Percentiles rank a stretch among this genome's conserved stretches.
phyloP scores from a whole-genome alignment of 192 early-diverging fungal species.

The Spizellomyces punctatus region DNA sequence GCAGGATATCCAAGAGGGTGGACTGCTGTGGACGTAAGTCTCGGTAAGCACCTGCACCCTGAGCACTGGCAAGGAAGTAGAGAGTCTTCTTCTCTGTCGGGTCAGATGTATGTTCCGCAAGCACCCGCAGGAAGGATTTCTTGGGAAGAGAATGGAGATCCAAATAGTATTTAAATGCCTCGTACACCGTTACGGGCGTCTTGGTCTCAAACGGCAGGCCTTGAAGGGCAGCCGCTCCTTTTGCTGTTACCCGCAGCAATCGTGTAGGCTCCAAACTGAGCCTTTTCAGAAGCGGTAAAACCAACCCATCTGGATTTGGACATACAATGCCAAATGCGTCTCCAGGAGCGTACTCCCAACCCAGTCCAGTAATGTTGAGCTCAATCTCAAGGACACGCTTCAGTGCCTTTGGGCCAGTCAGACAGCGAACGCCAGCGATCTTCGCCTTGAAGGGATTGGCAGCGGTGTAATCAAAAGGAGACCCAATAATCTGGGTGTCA shows the following conservation, averaged over 20 bases:
- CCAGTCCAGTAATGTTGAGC: slow-evolving; percentile 35
- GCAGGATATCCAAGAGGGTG: slow-evolving; percentile 78
- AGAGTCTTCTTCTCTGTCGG: slow-evolving; percentile 72
- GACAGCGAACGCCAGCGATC: slow-evolving; percentile 55
- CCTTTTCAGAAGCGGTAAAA: slow-evolving; percentile 62
- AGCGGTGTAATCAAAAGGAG: slow-evolving; percentile 50
- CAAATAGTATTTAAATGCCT: slow-evolving; percentile 73
- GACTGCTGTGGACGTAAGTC: slow-evolving; percentile 68
- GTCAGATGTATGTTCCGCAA: slow-evolving; percentile 79
- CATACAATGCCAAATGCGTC: slow-evolving; percentile 88
- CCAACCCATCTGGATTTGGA: slow-evolving; percentile 77
- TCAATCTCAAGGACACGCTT: slow-evolving; percentile 66
- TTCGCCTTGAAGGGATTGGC: slow-evolving; percentile 52
- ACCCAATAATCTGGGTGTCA: not conserved
- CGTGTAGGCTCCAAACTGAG: slow-evolving; percentile 54
- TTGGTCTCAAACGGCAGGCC: slow-evolving; percentile 34
- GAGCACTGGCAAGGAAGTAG: slow-evolving; percentile 77
- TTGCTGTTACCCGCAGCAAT: slow-evolving; percentile 44
- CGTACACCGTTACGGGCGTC: slow-evolving; percentile 40
- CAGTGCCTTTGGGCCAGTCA: slow-evolving; percentile 66
- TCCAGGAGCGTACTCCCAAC: slow-evolving; percentile 64
- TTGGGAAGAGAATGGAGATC: slow-evolving; percentile 75
- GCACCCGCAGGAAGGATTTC: slow-evolving; percentile 79
- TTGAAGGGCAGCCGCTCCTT: not conserved
- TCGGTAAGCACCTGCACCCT: slow-evolving; percentile 69